Evolutionary conservation across 306 rosid genomes (phyloP).

Genomic region (Corylus avellana): DNA sequence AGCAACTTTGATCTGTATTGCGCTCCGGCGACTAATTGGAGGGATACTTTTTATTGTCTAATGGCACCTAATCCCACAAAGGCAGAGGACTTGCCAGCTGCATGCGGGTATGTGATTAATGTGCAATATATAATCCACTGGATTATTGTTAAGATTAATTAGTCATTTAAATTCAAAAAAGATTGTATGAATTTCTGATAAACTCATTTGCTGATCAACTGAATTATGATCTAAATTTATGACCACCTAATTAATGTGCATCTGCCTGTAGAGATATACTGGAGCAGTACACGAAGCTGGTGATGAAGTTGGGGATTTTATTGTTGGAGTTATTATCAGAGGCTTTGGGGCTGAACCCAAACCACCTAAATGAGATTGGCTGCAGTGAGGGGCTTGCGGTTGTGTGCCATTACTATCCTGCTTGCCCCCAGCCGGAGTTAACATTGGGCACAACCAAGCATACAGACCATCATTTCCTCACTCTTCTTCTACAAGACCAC

Average conservation of each 20-base stretch:
- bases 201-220: too few relatives aligned
- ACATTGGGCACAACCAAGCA: constrained; percentile 15
- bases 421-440: constrained; percentile 6
- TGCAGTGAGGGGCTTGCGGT: neutral
- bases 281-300: constrained; percentile 20
- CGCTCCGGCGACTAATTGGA: constrained; percentile 23
- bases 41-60: constrained; percentile 2
- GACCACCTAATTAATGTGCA: neutral
- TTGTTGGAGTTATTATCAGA: constrained; percentile 4
- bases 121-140: neutral
- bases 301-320: constrained; percentile 15
- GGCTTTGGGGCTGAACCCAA: constrained; percentile 6
- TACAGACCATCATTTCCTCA: constrained; percentile 15
- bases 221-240: too few relatives aligned
- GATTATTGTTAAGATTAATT: neutral
- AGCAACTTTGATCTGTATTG: constrained; percentile 39
- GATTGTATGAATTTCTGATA: too few relatives aligned
- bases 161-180: too few relatives aligned
- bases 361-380: neutral
- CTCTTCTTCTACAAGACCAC: constrained; percentile 33
- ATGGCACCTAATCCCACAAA: constrained; percentile 25
- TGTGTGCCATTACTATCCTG: constrained; percentile 7
- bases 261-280: neutral
- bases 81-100: constrained; percentile 21
- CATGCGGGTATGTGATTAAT: constrained; percentile 16